These are phyloP conservation scores for Cryptococcus sp. DNA, from an alignment of 1,284 basidiomycete genomes.

Conservation along the genomic window DNA sequence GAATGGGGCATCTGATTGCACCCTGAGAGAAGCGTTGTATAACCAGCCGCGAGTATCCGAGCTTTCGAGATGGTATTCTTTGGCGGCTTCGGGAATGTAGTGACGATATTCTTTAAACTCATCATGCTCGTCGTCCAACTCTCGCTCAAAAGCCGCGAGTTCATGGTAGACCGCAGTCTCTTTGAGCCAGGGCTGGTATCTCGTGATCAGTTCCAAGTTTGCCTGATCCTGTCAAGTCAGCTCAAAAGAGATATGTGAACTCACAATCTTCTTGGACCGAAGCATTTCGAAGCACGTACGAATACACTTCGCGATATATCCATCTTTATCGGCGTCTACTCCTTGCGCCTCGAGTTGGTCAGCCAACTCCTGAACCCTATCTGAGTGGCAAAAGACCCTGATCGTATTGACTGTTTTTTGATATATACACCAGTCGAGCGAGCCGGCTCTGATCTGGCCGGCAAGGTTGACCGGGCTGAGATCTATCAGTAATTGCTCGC, in stretches of 20 bases:
- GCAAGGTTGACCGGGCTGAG: no score
- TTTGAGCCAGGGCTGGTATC: conserved; percentile 76
- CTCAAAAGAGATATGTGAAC: background rate
- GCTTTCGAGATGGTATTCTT: conserved; percentile 13
- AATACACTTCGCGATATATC: no score
- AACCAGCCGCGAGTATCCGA: conserved; percentile 38
- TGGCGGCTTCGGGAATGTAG: background rate
- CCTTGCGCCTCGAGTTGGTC: no score
- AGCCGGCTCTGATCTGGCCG: no score
- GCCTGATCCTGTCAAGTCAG: conserved; percentile 71
- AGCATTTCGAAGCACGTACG: no score
- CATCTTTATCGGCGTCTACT: no score
- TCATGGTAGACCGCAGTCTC: conserved; percentile 77
- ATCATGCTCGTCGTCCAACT: background rate
- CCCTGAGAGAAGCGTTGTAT: conserved; percentile 28
- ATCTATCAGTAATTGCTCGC: no score
- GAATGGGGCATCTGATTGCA: conserved; percentile 22
- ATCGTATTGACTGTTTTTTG: no score
- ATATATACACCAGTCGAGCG: no score
- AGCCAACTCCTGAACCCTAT: no score
- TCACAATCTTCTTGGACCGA: background rate
- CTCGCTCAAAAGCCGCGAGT: conserved; percentile 60
- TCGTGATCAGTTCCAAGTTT: conserved; percentile 75
- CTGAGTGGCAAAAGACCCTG: no score
- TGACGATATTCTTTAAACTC: background rate